Evolutionary conservation across 345 rosid genomes (phyloP).

Genomic region (Hibiscus syriacus): DNA sequence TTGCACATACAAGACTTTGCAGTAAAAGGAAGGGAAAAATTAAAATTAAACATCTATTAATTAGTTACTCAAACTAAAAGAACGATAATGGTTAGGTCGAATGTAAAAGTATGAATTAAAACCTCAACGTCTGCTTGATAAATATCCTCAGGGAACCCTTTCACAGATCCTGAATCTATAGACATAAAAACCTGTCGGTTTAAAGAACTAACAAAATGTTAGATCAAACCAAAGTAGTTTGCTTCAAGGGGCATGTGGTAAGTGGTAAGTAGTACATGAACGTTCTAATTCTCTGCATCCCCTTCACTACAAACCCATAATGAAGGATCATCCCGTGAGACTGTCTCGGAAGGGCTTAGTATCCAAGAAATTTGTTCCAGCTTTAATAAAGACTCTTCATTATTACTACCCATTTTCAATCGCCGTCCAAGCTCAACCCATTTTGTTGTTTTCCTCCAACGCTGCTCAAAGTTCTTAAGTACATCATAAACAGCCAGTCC

Average conservation of each 20-base stretch:
- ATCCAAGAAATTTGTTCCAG: background rate
- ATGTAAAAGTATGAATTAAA: background rate
- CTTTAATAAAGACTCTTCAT: constrained; percentile 1
- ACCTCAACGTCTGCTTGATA: background rate
- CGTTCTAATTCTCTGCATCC: background rate
- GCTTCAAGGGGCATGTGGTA: background rate
- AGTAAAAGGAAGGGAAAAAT: background rate
- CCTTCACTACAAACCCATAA: background rate
- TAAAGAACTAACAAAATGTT: background rate
- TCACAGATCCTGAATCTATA: constrained; percentile 1
- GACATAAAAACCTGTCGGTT: background rate
- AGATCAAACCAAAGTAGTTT: background rate
- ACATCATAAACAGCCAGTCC: background rate
- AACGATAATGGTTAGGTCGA: no score
- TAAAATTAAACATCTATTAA: no score
- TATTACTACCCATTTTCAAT: background rate
- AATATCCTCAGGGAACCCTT: background rate
- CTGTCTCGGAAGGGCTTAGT: background rate
- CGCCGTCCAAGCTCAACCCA: background rate
- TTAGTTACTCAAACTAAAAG: no score
- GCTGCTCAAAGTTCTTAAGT: background rate
- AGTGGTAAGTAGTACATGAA: background rate
- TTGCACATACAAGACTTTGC: constrained; percentile 44
- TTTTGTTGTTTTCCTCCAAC: background rate
- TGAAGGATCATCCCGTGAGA: background rate